Evolutionary conservation across 2,329 filamentous ascomycete genomes (phyloP).

Genomic region (Thelonectria olida): DNA sequence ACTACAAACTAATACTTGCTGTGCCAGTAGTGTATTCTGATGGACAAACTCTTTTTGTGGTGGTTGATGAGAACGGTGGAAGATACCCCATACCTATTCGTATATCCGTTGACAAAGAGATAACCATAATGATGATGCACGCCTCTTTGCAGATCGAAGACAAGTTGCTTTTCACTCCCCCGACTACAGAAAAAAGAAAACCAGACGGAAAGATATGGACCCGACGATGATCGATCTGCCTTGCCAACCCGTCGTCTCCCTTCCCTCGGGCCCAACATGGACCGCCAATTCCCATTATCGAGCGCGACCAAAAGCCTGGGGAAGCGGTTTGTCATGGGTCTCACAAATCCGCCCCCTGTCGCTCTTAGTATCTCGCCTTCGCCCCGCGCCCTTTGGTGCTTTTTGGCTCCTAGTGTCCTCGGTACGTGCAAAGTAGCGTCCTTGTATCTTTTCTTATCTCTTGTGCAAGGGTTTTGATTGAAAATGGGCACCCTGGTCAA

Average conservation of each 20-base stretch:
- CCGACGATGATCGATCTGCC: conserved; percentile 13
- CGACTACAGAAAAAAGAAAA: not conserved
- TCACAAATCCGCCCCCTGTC: conserved; percentile 12
- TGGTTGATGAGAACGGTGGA: too few relatives aligned
- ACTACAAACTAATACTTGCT: not conserved
- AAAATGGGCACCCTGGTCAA: not conserved
- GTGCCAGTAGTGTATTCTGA: not conserved
- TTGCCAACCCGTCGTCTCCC: not conserved
- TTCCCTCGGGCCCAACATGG: not conserved
- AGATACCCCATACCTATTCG: too few relatives aligned
- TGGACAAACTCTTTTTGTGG: not conserved
- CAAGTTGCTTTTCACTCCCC: too few relatives aligned
- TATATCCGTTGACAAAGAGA: too few relatives aligned
- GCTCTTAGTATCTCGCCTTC: not conserved
- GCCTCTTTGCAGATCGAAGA: too few relatives aligned
- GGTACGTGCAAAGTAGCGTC: not conserved
- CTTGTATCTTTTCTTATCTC: not conserved
- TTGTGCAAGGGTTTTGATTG: not conserved
- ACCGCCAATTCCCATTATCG: not conserved
- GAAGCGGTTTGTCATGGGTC: conserved; percentile 23
- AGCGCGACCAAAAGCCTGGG: not conserved
- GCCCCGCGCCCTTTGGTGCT: not conserved
- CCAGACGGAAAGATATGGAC: not conserved
- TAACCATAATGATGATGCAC: too few relatives aligned
- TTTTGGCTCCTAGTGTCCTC: not conserved